Base-by-base conservation (phyloP, 2,329 filamentous ascomycete species). In the Graphiopsis chlorocephala region DNA sequence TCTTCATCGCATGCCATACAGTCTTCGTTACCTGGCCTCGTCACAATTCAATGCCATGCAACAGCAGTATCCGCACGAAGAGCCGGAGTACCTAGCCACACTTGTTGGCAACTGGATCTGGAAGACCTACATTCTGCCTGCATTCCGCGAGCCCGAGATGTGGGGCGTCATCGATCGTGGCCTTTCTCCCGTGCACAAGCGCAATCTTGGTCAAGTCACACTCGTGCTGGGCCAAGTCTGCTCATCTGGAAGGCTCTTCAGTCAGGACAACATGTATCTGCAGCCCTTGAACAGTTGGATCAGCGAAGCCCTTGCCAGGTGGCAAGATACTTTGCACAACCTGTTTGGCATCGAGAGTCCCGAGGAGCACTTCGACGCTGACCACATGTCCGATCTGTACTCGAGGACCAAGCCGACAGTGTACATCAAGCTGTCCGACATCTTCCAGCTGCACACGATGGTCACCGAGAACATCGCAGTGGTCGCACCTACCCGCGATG, bases 371-470 rank as follows among this genome's bases (percentile, higher is more conserved):
- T 99, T 98, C 74, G 93, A 98, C 77, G 97, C 99, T 75, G 95
- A 99, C 75, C 95, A 98, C 76, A 99, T 95, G 85, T 98, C 97
- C 75, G 95, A 99, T 74, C 85, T 99, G 7, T 98, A 98, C 75
- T 91, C 94, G 64, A 93, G 96, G 77, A 95, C 93, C 68, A 97
- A 97, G 78, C 95, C 95, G 7, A 98, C 94, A 0, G 84, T 99
- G n/a, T 99, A 98, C 81, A 97, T 99, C 82, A 99, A 99, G 81
- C 94, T 99, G 86, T 87, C 91, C 17, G 95, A 99, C 76, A 93
- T 99, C 64, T 98, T 99, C 76, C 91, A 94, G 57, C 94, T 99
- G 65, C 96, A 99, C 79, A 92, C 90, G 68, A 84, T 98, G 25
- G 86, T 98, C 63, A 89, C 92, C 3, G 84, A 88, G 26, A 92